A percentile compares a stretch with the other conserved stretches of the same genome.
phyloP scores from a whole-genome alignment of 208 protist species.

The Trypanosoma caninum region DNA sequence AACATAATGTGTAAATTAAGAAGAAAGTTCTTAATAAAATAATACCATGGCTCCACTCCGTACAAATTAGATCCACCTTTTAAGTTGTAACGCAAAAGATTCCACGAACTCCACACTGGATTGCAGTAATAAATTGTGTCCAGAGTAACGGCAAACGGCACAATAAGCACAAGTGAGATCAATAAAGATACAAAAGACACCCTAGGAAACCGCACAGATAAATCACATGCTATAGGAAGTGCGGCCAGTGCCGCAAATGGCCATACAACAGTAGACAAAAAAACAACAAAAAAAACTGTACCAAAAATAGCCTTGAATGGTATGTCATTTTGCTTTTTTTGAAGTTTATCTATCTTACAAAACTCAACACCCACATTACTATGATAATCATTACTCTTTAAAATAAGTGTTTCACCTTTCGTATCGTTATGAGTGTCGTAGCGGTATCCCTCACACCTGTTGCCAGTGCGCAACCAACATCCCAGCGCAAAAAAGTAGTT shows the following conservation, averaged over 20 bases:
- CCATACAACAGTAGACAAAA: constrained; percentile 78
- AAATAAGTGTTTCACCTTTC: background rate
- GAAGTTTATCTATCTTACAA: no score
- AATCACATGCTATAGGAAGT: constrained; percentile 75
- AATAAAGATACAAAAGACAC: constrained; percentile 23
- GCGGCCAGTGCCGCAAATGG: constrained; percentile 86
- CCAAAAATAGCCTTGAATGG: constrained; percentile 20
- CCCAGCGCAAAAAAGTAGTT: constrained; percentile 59
- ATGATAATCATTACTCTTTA: background rate
- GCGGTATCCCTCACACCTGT: background rate
- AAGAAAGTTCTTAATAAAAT: constrained; percentile 91
- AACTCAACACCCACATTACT: background rate
- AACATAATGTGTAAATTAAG: constrained; percentile 95
- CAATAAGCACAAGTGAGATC: constrained; percentile 23
- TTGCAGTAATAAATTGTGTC: constrained; percentile 50
- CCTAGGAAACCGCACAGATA: constrained; percentile 45
- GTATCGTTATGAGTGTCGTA: background rate
- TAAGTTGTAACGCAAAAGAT: constrained; percentile 59
- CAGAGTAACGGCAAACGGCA: constrained; percentile 20
- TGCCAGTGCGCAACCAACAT: constrained; percentile 52
- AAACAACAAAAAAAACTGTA: constrained; percentile 44
- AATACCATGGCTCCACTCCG: constrained; percentile 91
- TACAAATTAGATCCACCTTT: constrained; percentile 83
- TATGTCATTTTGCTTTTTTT: no score
- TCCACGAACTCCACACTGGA: constrained; percentile 14